A percentile compares a stretch with the other conserved stretches of the same genome.
Conservation (phyloP, 768 basidiomycete genomes). For the Lactarius hengduanensis region DNA sequence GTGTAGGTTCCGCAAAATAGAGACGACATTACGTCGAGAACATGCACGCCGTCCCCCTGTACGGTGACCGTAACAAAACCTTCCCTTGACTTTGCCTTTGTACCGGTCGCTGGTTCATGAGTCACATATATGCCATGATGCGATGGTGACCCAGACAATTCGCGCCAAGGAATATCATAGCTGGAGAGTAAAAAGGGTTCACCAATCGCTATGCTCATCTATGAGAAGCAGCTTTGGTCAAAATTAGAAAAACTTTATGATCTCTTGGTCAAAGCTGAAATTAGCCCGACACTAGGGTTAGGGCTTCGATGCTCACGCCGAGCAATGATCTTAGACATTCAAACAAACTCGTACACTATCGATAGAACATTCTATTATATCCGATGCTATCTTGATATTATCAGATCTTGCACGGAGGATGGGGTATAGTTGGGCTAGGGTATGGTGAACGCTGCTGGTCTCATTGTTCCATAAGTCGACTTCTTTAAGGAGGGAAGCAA, state of each 20-base stretch:
- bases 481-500: slow-evolving; percentile 15
- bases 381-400: slow-evolving; percentile 14
- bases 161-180: slow-evolving; percentile 21
- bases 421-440: slow-evolving; percentile 15
- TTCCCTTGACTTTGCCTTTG: slow-evolving; percentile 38
- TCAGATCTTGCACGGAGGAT: slow-evolving; percentile 22
- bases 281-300: slow-evolving; percentile 16
- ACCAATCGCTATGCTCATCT: slow-evolving; percentile 24
- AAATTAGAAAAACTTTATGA: neutral
- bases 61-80: slow-evolving; percentile 65
- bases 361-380: slow-evolving; percentile 24
- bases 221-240: neutral
- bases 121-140: slow-evolving; percentile 36
- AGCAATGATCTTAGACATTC: neutral
- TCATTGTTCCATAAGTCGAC: slow-evolving; percentile 6
- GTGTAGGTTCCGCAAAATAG: neutral
- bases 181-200: slow-evolving; percentile 27
- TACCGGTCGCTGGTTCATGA: slow-evolving; percentile 35
- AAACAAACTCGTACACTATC: slow-evolving; percentile 19
- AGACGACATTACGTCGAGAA: slow-evolving; percentile 60
- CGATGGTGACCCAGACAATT: neutral
- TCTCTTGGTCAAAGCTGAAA: neutral
- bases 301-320: neutral
- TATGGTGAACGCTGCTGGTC: neutral
- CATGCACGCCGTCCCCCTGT: slow-evolving; percentile 72